A percentile compares a stretch with the other conserved stretches of the same genome.
These are phyloP conservation scores for Candida multigemmis DNA, from an alignment of 805 yeast species.

Conservation along the genomic window DNA sequence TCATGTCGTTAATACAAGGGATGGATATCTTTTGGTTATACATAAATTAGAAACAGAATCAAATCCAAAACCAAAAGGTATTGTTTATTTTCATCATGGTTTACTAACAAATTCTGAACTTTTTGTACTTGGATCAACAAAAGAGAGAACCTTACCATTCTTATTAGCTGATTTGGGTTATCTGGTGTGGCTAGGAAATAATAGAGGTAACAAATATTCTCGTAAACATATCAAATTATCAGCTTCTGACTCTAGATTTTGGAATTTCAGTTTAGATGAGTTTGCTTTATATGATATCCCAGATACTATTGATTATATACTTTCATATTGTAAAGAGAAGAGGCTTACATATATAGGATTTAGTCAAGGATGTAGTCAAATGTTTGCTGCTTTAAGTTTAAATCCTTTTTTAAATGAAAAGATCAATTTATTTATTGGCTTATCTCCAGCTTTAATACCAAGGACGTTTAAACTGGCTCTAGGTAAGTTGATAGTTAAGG, in stretches of 20 bases:
- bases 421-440: slow-evolving; percentile 15
- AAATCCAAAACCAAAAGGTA: slow-evolving; percentile 13
- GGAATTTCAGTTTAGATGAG: slow-evolving; percentile 24
- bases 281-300: slow-evolving; percentile 23
- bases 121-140: slow-evolving; percentile 14
- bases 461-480: slow-evolving; percentile 13
- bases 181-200: slow-evolving; percentile 17
- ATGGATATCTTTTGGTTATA: slow-evolving; percentile 17
- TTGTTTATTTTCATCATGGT: slow-evolving; percentile 25
- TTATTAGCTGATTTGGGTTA: slow-evolving; percentile 13
- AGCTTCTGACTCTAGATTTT: slow-evolving; percentile 13
- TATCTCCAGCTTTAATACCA: slow-evolving; percentile 22
- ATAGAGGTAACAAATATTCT: slow-evolving; percentile 20
- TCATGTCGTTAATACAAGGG: slow-evolving; percentile 20
- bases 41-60: slow-evolving; percentile 14
- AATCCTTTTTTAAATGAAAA: slow-evolving; percentile 12
- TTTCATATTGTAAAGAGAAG: slow-evolving; percentile 8
- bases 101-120: slow-evolving; percentile 29
- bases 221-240: slow-evolving; percentile 18
- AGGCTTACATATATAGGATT: slow-evolving; percentile 19
- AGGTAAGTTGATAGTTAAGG: slow-evolving; percentile 13
- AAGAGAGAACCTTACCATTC: slow-evolving; percentile 13
- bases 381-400: slow-evolving; percentile 21
- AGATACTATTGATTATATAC: slow-evolving; percentile 13
- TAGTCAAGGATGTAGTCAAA: slow-evolving; percentile 22